Conservation (phyloP, 192 early-diverging fungal species). For the Rhizophagus sp. region DNA sequence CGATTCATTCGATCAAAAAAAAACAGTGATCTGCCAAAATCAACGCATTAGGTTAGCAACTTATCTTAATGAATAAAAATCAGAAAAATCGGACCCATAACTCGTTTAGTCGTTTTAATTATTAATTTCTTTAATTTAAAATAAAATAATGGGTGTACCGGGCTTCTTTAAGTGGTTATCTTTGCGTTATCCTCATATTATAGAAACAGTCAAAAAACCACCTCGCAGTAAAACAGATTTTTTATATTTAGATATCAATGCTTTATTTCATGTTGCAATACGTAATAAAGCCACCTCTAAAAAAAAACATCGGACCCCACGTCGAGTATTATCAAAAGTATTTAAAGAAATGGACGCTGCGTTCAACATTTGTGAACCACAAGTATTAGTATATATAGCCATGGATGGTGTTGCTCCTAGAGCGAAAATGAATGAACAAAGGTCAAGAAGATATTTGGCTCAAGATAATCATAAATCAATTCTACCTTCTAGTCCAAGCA, state of each 20-base stretch:
- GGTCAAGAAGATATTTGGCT: conserved; percentile 5
- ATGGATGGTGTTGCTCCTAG: conserved; percentile 34
- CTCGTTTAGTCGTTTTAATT: no score
- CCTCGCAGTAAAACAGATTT: conserved; percentile 12
- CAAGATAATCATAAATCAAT: not conserved
- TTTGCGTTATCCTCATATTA: conserved; percentile 14
- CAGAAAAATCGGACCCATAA: no score
- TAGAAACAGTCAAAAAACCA: not conserved
- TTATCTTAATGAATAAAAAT: no score
- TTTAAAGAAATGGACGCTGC: conserved; percentile 28
- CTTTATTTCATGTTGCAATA: conserved; percentile 15
- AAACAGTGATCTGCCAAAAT: no score
- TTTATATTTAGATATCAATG: conserved; percentile 32
- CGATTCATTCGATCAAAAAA: no score
- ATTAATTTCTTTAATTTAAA: no score
- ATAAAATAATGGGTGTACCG: conserved; percentile 24
- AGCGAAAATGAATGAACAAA: conserved; percentile 31
- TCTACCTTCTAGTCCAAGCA: not conserved
- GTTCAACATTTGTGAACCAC: conserved; percentile 3
- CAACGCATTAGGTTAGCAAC: no score
- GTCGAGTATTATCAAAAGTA: conserved; percentile 19
- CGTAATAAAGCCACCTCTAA: not conserved
- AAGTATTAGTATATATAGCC: conserved; percentile 25
- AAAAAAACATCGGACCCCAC: not conserved
- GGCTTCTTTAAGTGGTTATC: conserved; percentile 29